A percentile compares a stretch with the other conserved stretches of the same genome.
Evolutionary conservation across 495 filamentous ascomycete genomes (phyloP).

Genomic region (Penicillium fimorum): DNA sequence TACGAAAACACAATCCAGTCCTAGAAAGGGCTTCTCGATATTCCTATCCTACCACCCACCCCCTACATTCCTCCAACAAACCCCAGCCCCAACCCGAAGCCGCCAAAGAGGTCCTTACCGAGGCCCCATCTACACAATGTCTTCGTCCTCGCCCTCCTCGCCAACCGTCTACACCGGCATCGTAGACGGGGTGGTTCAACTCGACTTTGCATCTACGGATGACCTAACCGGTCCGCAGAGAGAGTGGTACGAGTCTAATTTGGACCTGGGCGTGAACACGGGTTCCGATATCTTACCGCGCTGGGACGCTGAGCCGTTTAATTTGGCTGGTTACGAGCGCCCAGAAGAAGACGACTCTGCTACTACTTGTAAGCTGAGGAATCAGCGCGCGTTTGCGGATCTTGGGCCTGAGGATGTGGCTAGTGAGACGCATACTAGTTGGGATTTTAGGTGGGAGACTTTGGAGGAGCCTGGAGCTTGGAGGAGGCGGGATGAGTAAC

Average conservation of each 20-base stretch:
- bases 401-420: constrained; percentile 16
- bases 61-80: constrained; percentile 7
- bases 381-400: constrained; percentile 33
- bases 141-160: constrained; percentile 53
- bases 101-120: constrained; percentile 30
- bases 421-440: constrained; percentile 30
- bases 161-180: constrained; percentile 59
- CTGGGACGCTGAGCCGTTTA: constrained; percentile 17
- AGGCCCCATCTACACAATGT: constrained; percentile 59
- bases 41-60: constrained; percentile 36
- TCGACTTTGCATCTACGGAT: constrained; percentile 53
- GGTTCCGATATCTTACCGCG: not conserved
- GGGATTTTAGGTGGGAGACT: constrained; percentile 41
- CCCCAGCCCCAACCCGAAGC: constrained; percentile 1
- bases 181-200: constrained; percentile 49
- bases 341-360: constrained; percentile 34
- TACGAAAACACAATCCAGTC: constrained; percentile 6
- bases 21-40: constrained; percentile 38
- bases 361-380: constrained; percentile 36
- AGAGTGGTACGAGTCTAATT: constrained; percentile 37
- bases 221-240: constrained; percentile 34
- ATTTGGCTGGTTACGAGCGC: constrained; percentile 44
- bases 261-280: constrained; percentile 24
- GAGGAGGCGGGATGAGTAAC: constrained; percentile 29
- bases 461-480: constrained; percentile 34